phyloP scores from a whole-genome alignment of 2,329 filamentous ascomycete species.

The Ophioceras dolichostomum region DNA sequence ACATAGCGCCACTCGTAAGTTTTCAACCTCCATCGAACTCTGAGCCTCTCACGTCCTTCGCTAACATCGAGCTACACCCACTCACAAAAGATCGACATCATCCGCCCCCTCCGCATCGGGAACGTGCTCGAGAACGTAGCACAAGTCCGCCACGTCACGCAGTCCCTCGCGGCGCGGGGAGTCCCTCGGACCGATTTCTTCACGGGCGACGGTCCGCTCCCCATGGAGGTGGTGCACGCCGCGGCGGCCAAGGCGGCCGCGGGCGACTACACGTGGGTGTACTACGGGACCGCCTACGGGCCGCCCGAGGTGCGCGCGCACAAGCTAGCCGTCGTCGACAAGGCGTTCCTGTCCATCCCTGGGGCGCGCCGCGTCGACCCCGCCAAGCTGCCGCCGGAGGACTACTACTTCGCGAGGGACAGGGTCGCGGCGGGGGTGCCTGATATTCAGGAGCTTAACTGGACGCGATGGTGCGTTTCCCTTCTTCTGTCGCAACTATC shows the following conservation, averaged over 20 bases:
- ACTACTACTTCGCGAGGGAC: constrained; percentile 10
- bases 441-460: constrained; percentile 20
- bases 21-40: too few species aligned
- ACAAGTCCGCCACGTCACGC: constrained; percentile 20
- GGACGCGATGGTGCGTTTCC: constrained; percentile 29
- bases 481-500: too few species aligned
- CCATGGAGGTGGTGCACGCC: constrained; percentile 17
- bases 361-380: constrained; percentile 17
- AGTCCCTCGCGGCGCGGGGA: constrained; percentile 21
- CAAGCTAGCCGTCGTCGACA: constrained; percentile 20
- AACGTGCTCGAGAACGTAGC: constrained; percentile 25
- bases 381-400: constrained; percentile 6
- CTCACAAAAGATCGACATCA: constrained; percentile 25
- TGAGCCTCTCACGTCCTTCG: too few species aligned
- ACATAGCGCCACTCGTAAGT: constrained; percentile 30
- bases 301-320: constrained; percentile 19
- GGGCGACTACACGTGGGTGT: constrained; percentile 22
- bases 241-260: constrained; percentile 14
- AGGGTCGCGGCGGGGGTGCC: constrained; percentile 4
- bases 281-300: constrained; percentile 22
- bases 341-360: constrained; percentile 16
- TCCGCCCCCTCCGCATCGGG: constrained; percentile 28
- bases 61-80: too few species aligned
- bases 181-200: constrained; percentile 20
- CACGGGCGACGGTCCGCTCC: constrained; percentile 17